Percentiles rank a stretch among this genome's conserved stretches.
Evolutionary conservation across 352 stramenopile genomes (phyloP).

Genomic region (Blastocystis sp.): DNA sequence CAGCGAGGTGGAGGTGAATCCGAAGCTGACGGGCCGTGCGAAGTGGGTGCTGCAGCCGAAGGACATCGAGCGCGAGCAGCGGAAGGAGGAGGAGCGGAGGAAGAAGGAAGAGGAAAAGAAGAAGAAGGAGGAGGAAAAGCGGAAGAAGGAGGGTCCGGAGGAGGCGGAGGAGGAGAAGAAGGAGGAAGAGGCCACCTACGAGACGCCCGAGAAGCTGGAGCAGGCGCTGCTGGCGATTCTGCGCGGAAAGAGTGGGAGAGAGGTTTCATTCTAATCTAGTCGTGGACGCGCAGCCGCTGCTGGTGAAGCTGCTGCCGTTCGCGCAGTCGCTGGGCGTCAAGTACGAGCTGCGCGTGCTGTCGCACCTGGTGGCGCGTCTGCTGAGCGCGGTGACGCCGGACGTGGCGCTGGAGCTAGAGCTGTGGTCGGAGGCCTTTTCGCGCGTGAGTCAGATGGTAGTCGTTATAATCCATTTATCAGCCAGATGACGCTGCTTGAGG

Average conservation of each 20-base stretch:
- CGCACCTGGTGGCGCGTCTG: not conserved
- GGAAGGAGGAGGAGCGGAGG: slow-evolving; percentile 28
- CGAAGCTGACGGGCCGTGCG: slow-evolving; percentile 36
- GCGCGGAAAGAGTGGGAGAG: not conserved
- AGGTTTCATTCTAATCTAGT: not conserved
- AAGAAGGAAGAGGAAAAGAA: slow-evolving; percentile 25
- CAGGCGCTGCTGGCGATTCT: not conserved
- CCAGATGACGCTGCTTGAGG: not conserved
- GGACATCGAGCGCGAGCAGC: not conserved
- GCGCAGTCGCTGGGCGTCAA: not conserved
- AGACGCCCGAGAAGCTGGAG: slow-evolving; percentile 29
- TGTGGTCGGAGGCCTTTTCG: not conserved
- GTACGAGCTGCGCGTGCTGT: slow-evolving; percentile 39
- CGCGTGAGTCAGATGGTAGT: not conserved
- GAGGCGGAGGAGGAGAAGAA: not conserved
- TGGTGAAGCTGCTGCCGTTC: not conserved
- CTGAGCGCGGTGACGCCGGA: not conserved
- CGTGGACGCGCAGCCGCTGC: not conserved
- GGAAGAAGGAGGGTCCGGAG: not conserved
- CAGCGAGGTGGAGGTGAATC: slow-evolving; percentile 34
- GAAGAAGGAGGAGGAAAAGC: slow-evolving; percentile 26
- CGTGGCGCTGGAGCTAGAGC: not conserved
- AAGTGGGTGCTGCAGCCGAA: slow-evolving; percentile 48
- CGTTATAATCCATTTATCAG: not conserved
- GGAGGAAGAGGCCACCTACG: slow-evolving; percentile 18